Evolutionary conservation across 805 yeast genomes (phyloP).

Genomic region (Candida easanensis): DNA sequence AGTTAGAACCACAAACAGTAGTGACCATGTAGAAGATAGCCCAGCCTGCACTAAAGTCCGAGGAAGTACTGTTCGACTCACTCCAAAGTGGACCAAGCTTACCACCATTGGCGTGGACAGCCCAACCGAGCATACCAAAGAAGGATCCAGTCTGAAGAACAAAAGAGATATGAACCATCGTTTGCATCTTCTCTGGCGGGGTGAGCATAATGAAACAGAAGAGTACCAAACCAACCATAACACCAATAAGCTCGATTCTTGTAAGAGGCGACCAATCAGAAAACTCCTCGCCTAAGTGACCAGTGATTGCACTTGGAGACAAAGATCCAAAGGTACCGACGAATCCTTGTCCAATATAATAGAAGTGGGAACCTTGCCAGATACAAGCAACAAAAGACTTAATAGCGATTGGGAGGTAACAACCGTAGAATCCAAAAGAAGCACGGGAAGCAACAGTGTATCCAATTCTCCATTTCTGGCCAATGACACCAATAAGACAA

Average conservation of each 20-base stretch:
- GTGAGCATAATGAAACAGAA: constrained; percentile 35
- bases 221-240: constrained; percentile 37
- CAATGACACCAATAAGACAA: constrained; percentile 26
- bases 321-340: constrained; percentile 30
- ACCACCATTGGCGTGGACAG: constrained; percentile 29
- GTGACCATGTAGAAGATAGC: constrained; percentile 27
- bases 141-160: constrained; percentile 28
- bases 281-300: constrained; percentile 15
- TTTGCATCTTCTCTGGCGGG: constrained; percentile 32
- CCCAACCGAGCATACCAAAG: constrained; percentile 31
- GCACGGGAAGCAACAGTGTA: constrained; percentile 37
- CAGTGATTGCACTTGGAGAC: constrained; percentile 31
- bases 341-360: constrained; percentile 35
- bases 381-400: constrained; percentile 36
- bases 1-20: constrained; percentile 24
- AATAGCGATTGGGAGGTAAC: constrained; percentile 33
- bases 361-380: constrained; percentile 39
- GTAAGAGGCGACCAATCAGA: constrained; percentile 14
- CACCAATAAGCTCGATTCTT: constrained; percentile 24
- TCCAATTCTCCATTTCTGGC: constrained; percentile 34
- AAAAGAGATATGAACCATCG: constrained; percentile 26
- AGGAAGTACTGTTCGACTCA: constrained; percentile 13
- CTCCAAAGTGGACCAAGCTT: constrained; percentile 23
- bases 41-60: constrained; percentile 29
- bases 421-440: constrained; percentile 35